These are phyloP conservation scores for Pisolithus tinctorius DNA, from an alignment of 768 basidiomycete genomes.

Conservation along the genomic window DNA sequence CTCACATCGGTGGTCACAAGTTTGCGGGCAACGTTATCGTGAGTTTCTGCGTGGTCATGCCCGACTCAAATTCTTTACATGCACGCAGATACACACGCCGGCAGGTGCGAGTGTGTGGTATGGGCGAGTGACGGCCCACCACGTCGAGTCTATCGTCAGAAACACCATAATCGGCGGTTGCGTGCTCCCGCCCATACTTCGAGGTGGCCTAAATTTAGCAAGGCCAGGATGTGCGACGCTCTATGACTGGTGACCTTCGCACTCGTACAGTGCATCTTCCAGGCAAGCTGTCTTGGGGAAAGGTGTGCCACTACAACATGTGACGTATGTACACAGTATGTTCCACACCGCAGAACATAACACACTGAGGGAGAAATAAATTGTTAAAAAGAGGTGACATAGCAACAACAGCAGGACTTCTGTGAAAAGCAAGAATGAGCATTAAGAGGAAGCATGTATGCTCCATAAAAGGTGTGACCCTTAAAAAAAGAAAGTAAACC, in stretches of 20 bases:
- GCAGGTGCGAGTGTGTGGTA: conserved; percentile 88
- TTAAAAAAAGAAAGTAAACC: conserved; percentile 1
- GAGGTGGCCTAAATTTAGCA: conserved; percentile 78
- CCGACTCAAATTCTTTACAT: background rate
- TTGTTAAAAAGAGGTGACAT: background rate
- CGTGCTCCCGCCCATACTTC: conserved; percentile 77
- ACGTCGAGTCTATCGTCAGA: conserved; percentile 78
- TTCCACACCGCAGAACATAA: conserved; percentile 16
- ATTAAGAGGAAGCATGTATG: conserved; percentile 3
- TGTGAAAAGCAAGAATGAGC: background rate
- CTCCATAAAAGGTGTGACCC: conserved; percentile 2
- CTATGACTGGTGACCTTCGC: conserved; percentile 56
- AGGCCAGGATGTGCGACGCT: conserved; percentile 61
- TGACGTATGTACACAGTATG: conserved; percentile 21
- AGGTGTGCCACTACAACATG: conserved; percentile 17
- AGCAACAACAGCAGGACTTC: background rate
- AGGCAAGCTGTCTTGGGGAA: background rate
- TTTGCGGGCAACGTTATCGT: conserved; percentile 90
- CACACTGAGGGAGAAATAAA: background rate
- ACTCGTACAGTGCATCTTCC: background rate
- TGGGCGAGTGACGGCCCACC: conserved; percentile 86
- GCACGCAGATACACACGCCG: conserved; percentile 72
- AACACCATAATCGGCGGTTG: conserved; percentile 83
- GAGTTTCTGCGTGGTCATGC: conserved; percentile 28
- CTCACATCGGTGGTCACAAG: conserved; percentile 91